Base-by-base conservation (phyloP, 2,329 filamentous ascomycete species). In the Clathrospora elynae region DNA sequence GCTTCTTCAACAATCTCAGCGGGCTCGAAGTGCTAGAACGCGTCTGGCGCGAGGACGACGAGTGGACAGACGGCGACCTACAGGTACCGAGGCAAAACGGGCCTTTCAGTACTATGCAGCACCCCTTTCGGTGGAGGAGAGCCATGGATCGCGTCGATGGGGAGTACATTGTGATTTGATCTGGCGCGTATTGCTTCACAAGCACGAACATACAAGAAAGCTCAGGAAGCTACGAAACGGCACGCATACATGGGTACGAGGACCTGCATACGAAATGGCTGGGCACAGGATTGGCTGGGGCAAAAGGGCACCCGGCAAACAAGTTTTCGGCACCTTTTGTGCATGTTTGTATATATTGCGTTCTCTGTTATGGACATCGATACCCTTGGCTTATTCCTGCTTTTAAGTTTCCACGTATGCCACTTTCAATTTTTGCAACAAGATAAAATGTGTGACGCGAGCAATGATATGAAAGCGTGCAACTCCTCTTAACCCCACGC, bases 1-100 rank as follows among this genome's bases (percentile, higher is more conserved):
- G 91, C 1, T 96, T 96, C 72, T 88, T 90, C 77, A 96, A 96
- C 72, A 96, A 96, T 66, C 79, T 95, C 26, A 87, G 87, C 5
- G 90, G 88, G 6, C 78, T 96, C 17, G 88, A 93, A 60, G 83
- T 96, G 3, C 73, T 96, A 28, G 91, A 96, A 75, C 84, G 85
- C 59, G 80, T 95, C 11, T 96, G 92, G 91, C 76, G 77, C 9
- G 79, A 78, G 35, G 79, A 83, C 35, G 68, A 71, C 41, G 61
- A 63, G 35, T 58, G 55, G 56, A 42, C 51, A 18, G 61, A 61
- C 10, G 45, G 67, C 26, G 51, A 59, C 20, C 34, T 46, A 23
- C 51, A 53, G 29, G 50, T 51, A 35, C 53, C 49, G n/a, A 51
- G 49, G 34, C 44, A 51, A 33, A 47, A 40, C 38, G 58, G 57